Evolutionary conservation across 331 rosid species (phyloP).

Genomic region (Quercus lobata): DNA sequence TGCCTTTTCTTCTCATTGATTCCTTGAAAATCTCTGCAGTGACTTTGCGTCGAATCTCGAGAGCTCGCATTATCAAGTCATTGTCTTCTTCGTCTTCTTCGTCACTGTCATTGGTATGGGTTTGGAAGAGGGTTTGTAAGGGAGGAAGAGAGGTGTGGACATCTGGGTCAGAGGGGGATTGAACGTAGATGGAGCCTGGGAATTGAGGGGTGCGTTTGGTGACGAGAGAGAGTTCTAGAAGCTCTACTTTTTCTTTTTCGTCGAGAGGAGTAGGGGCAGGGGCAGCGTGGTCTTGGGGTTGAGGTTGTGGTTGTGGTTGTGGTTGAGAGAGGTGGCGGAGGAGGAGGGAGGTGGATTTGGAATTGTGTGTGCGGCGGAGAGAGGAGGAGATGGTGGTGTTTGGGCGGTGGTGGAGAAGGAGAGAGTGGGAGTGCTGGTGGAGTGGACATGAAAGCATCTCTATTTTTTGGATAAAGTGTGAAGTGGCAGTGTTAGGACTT

Average conservation of each 20-base stretch:
- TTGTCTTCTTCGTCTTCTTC: slow-evolving; percentile 25
- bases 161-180: slow-evolving; percentile 69
- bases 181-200: slow-evolving; percentile 86
- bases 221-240: slow-evolving; percentile 79
- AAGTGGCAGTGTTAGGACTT: not conserved
- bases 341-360: slow-evolving; percentile 72
- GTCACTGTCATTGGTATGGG: not conserved
- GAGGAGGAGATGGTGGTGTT: slow-evolving; percentile 20
- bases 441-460: slow-evolving; percentile 40
- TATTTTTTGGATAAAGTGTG: not conserved
- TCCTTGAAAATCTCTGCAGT: slow-evolving; percentile 74
- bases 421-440: slow-evolving; percentile 15
- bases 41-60: slow-evolving; percentile 83
- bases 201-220: slow-evolving; percentile 80
- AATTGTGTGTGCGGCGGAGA: slow-evolving; percentile 59
- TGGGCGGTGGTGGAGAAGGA: slow-evolving; percentile 13
- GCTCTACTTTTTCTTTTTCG: slow-evolving; percentile 43
- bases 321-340: slow-evolving; percentile 52
- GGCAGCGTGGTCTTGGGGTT: slow-evolving; percentile 26
- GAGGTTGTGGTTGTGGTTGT: slow-evolving; percentile 16
- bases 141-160: slow-evolving; percentile 67
- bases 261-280: slow-evolving; percentile 1
- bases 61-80: slow-evolving; percentile 66
- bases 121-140: slow-evolving; percentile 38
- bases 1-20: slow-evolving; percentile 61